Evolutionary conservation across 2,329 filamentous ascomycete species (phyloP), one percentile per base, ranked within the genome.

Genomic region (Calcarisporium arbuscula): DNA sequence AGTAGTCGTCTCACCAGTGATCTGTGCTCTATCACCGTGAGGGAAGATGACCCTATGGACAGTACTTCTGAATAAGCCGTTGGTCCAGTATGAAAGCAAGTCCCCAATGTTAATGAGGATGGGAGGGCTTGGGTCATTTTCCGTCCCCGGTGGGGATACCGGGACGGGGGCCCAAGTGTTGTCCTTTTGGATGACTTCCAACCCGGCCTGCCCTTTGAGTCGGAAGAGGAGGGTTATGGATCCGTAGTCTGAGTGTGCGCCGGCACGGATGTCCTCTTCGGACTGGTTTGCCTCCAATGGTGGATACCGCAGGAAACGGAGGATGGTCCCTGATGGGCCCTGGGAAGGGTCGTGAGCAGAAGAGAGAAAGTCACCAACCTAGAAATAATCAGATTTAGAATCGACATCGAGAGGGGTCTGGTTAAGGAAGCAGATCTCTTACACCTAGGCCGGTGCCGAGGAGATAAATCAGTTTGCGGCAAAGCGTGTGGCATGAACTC

Each of bases 201-300:
- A 70, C 0, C 92, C 92, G 1, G 88, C 81, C 51, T 95, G 88
- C 2, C 84, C 84, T 1, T 77, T 76, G 3, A 89, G 75, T 46
- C 92, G 87, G 67, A 98, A 96, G 9, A 96, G 74, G n/a, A 82
- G 65, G 2, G 77, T 82, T 38, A 82, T 60, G 39, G 71, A 76
- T 36, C 78, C 78, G 61, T 95, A 95, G 64, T 95, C 89, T 5
- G 84, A 90, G 59, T 96, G 90, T 0, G 90, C 88, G 38, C 90
- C 92, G 6, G 90, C 90, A 19, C 90, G 81, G 41, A 95, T 76
- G 51, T 15, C 32, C 8, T 30, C 30, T 8, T 22, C 21, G 11
- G 18, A 19, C 21, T 37, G 25, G 12, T 21, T 14, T 8, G 25
- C 27, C n/a, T 40, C 35, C 8, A 32, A n/a, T n/a, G 30, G 27